Evolutionary conservation across 2,329 filamentous ascomycete genomes (phyloP).

Genomic region (Venturia oleaginea): DNA sequence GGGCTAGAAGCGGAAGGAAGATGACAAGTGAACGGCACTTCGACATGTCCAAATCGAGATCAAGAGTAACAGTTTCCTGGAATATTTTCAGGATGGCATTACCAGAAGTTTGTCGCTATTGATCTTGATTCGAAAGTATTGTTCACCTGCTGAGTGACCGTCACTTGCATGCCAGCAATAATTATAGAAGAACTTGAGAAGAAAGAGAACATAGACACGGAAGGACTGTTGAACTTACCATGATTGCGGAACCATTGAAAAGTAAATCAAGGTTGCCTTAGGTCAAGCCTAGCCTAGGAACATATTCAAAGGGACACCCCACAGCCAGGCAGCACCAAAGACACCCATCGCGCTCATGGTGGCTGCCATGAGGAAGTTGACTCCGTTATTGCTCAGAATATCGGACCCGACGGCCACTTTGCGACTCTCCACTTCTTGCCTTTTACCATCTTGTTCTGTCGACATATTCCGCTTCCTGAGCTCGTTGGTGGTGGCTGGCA

Average conservation of each 20-base stretch:
- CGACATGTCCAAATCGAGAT: no score
- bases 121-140: no score
- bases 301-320: conserved; percentile 7
- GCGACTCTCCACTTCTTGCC: conserved; percentile 33
- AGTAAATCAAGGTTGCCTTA: neutral
- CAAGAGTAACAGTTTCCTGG: no score
- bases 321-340: conserved; percentile 45
- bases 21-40: neutral
- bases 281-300: neutral
- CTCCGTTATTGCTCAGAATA: conserved; percentile 86
- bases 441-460: conserved; percentile 21
- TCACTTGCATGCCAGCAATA: neutral
- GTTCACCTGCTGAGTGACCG: no score
- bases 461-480: conserved; percentile 17
- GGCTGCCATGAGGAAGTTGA: conserved; percentile 86
- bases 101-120: no score
- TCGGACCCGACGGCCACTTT: conserved; percentile 59
- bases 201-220: neutral
- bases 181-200: neutral
- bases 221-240: neutral
- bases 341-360: conserved; percentile 74
- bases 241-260: neutral
- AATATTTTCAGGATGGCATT: no score
- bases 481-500: conserved; percentile 26
- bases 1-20: conserved; percentile 1